Evolutionary conservation across 2,329 filamentous ascomycete species (phyloP).

Genomic region (Didymella sp.): DNA sequence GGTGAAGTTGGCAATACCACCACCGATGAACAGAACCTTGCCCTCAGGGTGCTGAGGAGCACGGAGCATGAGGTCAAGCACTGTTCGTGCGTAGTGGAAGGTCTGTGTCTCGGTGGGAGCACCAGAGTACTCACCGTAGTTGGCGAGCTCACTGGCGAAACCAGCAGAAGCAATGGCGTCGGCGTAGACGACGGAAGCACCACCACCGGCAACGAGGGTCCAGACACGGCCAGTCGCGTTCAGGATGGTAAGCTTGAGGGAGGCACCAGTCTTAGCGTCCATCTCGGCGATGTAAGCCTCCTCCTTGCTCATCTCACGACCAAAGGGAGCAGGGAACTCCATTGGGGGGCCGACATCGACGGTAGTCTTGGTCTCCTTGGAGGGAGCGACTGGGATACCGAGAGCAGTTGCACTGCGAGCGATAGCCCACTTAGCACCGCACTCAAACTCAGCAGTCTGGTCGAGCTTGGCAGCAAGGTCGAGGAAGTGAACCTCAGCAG

Average conservation of each 20-base stretch:
- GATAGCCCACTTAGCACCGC: conserved; percentile 98
- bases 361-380: conserved; percentile 77
- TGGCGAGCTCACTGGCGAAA: conserved; percentile 94
- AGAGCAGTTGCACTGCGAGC: conserved; percentile 89
- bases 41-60: conserved; percentile 83
- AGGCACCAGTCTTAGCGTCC: conserved; percentile 98
- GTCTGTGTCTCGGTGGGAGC: conserved; percentile 98
- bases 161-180: conserved; percentile 97
- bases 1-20: conserved; percentile 99
- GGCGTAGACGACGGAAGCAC: conserved; percentile 98
- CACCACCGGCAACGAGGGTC: conserved; percentile 98
- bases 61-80: conserved; percentile 96
- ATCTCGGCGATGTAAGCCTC: conserved; percentile 99
- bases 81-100: conserved; percentile 97
- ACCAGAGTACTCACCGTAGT: conserved; percentile 99
- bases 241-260: conserved; percentile 95
- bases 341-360: conserved; percentile 97
- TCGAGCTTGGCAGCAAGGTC: conserved; percentile 98
- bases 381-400: conserved; percentile 71
- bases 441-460: conserved; percentile 99
- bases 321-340: conserved; percentile 98
- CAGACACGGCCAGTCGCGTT: conserved; percentile 92
- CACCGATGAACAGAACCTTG: conserved; percentile 99
- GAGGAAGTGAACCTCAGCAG: conserved; percentile 95
- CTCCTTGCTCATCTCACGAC: conserved; percentile 97